phyloP scores from a whole-genome alignment of 768 basidiomycete genomes.

The Peribolospora baueri region DNA sequence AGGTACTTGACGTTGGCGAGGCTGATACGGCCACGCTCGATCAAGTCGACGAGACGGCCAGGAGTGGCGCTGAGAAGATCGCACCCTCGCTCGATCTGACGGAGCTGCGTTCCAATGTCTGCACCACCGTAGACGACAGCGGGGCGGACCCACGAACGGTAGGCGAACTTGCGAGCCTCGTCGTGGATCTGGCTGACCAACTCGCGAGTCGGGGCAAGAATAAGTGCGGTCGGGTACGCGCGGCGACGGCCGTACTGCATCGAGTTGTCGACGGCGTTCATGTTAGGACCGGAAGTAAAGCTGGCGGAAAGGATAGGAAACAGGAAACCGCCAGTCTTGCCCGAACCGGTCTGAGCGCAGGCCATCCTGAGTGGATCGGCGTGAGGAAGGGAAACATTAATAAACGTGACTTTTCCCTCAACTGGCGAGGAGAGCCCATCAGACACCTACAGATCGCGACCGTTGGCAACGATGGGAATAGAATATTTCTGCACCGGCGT shows the following conservation, averaged over 20 bases:
- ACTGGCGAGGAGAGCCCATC: too few species aligned
- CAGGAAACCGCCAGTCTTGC: slow-evolving; percentile 95
- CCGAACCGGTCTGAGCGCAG: slow-evolving; percentile 95
- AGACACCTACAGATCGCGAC: slow-evolving; percentile 24
- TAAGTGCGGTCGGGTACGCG: slow-evolving; percentile 88
- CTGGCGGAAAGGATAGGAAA: slow-evolving; percentile 95
- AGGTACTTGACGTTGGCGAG: slow-evolving; percentile 91
- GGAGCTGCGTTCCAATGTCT: slow-evolving; percentile 85
- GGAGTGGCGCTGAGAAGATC: slow-evolving; percentile 93
- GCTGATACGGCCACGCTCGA: slow-evolving; percentile 91
- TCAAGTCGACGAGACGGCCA: slow-evolving; percentile 89
- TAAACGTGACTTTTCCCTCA: not conserved
- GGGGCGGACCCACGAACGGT: slow-evolving; percentile 96
- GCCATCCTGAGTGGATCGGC: slow-evolving; percentile 50
- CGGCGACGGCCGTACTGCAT: slow-evolving; percentile 31
- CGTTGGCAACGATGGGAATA: slow-evolving; percentile 80
- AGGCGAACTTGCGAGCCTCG: slow-evolving; percentile 94
- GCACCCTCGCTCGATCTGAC: slow-evolving; percentile 83
- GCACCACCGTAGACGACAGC: slow-evolving; percentile 98
- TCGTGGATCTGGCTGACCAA: slow-evolving; percentile 98
- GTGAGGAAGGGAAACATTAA: not conserved
- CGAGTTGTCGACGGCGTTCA: slow-evolving; percentile 33
- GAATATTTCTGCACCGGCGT: slow-evolving; percentile 99
- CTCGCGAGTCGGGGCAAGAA: slow-evolving; percentile 93
- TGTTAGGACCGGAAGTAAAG: slow-evolving; percentile 54